These are phyloP conservation scores for Raffaelea albimanens DNA, from an alignment of 2,329 filamentous ascomycete genomes.

Conservation along the genomic window DNA sequence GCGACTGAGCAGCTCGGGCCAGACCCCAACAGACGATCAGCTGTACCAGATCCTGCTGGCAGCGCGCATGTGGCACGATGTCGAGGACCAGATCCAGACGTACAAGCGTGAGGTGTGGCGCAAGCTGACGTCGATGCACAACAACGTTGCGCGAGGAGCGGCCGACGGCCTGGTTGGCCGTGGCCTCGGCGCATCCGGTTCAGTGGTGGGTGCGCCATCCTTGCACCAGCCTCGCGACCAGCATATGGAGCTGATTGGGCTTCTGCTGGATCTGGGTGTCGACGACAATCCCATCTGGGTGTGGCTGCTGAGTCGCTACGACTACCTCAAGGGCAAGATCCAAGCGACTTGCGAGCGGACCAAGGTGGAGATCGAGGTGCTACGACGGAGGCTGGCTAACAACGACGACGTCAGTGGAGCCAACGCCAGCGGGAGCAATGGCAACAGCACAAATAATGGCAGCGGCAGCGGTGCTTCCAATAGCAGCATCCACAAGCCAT, in stretches of 20 bases:
- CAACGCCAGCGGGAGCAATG: conserved; percentile 78
- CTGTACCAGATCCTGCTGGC: conserved; percentile 81
- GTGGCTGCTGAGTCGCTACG: conserved; percentile 84
- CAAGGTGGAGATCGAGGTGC: conserved; percentile 83
- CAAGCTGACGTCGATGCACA: conserved; percentile 61
- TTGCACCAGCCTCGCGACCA: conserved; percentile 58
- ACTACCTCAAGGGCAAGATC: conserved; percentile 82
- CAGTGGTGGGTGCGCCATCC: conserved; percentile 29
- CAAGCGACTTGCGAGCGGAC: conserved; percentile 72
- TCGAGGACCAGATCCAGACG: conserved; percentile 72
- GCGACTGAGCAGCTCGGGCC: conserved; percentile 29
- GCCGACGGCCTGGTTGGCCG: not conserved
- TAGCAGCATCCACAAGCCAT: conserved; percentile 44
- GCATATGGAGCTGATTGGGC: conserved; percentile 81
- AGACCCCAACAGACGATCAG: conserved; percentile 61
- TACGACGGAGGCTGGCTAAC: conserved; percentile 70
- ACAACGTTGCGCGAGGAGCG: conserved; percentile 35
- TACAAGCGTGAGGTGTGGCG: conserved; percentile 92
- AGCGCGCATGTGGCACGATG: conserved; percentile 90
- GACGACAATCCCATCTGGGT: conserved; percentile 95
- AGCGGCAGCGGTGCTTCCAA: no score
- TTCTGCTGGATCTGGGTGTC: conserved; percentile 87
- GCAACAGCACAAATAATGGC: conserved; percentile 33
- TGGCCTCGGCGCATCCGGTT: not conserved
- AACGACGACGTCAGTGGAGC: conserved; percentile 54